A percentile compares a stretch with the other conserved stretches of the same genome.
phyloP scores from a whole-genome alignment of 495 filamentous ascomycete genomes.

The Lophium mytilinum region DNA sequence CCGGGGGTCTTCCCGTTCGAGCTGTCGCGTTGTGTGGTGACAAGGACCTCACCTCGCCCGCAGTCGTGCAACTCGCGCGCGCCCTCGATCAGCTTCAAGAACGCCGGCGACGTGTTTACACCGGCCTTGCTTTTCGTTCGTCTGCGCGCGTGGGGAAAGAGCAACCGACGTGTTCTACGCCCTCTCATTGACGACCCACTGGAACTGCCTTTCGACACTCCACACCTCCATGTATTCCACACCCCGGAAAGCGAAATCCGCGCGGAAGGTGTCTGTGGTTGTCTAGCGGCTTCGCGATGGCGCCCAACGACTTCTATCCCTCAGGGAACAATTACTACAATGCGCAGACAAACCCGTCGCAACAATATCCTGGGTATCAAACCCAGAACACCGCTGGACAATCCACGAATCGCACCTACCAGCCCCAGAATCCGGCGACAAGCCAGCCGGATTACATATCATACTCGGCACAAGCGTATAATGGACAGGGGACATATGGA shows the following conservation, averaged over 20 bases:
- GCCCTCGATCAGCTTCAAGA: too few species aligned
- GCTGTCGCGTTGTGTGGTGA: too few species aligned
- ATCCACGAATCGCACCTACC: constrained; percentile 8
- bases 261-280: background rate
- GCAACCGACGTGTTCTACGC: too few species aligned
- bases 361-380: background rate
- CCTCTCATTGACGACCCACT: too few species aligned
- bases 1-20: background rate
- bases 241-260: too few species aligned
- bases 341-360: background rate
- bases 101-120: too few species aligned
- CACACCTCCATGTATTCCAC: background rate
- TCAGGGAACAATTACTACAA: background rate
- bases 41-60: too few species aligned
- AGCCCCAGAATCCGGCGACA: constrained; percentile 5
- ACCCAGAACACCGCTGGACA: background rate
- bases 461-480: constrained; percentile 7
- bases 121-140: too few species aligned
- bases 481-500: constrained; percentile 1
- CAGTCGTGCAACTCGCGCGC: too few species aligned
- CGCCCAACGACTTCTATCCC: background rate
- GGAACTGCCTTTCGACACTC: too few species aligned
- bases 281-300: background rate
- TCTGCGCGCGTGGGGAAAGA: too few species aligned
- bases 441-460: constrained; percentile 19